phyloP scores from a whole-genome alignment of 2,329 filamentous ascomycete species.

The Beauveria sp. region DNA sequence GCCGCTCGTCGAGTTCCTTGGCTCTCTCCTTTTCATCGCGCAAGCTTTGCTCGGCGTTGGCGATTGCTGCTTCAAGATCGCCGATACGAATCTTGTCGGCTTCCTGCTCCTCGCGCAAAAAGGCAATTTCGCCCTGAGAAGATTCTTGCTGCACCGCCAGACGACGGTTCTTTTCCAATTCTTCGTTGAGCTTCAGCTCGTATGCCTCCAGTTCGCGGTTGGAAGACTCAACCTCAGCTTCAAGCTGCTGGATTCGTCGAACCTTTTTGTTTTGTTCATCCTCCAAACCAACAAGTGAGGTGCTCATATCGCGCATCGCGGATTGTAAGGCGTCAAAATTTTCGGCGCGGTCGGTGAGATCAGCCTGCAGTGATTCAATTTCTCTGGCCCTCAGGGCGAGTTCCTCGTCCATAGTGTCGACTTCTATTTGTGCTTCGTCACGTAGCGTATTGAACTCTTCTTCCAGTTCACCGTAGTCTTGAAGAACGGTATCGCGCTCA shows the following conservation, averaged over 20 bases:
- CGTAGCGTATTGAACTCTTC: slow-evolving; percentile 53
- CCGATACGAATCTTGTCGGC: slow-evolving; percentile 96
- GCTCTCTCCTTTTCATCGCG: slow-evolving; percentile 75
- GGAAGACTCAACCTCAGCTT: slow-evolving; percentile 73
- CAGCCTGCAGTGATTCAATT: slow-evolving; percentile 59
- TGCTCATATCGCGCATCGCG: slow-evolving; percentile 88
- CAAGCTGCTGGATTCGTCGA: slow-evolving; percentile 71
- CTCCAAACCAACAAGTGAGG: slow-evolving; percentile 77
- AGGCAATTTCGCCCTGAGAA: slow-evolving; percentile 85
- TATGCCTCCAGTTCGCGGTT: slow-evolving; percentile 82
- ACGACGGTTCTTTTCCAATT: slow-evolving; percentile 80
- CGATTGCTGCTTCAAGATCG: slow-evolving; percentile 77
- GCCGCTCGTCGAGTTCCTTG: slow-evolving; percentile 64
- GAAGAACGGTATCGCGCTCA: slow-evolving; percentile 79
- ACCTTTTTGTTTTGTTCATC: slow-evolving; percentile 79
- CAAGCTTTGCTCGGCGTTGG: slow-evolving; percentile 69
- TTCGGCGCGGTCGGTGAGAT: slow-evolving; percentile 69
- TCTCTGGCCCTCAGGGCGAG: slow-evolving; percentile 66
- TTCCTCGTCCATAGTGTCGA: slow-evolving; percentile 61
- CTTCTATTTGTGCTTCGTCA: slow-evolving; percentile 58
- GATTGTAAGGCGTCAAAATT: slow-evolving; percentile 87
- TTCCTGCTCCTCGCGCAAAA: slow-evolving; percentile 94
- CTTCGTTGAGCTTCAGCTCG: slow-evolving; percentile 74
- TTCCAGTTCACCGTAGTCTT: slow-evolving; percentile 53
- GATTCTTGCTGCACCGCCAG: slow-evolving; percentile 89